Conservation (phyloP, 257 asterid genomes). For the Hygrophila difformis region DNA sequence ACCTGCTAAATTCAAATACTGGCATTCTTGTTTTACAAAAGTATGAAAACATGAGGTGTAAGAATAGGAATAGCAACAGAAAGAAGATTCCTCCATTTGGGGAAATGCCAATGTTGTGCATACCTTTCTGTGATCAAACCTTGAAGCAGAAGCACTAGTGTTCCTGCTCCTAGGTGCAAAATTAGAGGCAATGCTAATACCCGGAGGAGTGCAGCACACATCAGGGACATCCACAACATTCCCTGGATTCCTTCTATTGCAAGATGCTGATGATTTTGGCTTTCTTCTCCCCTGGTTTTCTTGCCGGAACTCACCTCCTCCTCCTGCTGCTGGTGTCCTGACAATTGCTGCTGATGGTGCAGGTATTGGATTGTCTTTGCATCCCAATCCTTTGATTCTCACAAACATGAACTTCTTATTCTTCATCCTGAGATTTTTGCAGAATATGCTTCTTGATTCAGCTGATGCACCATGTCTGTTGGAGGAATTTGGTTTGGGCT, state of each 20-base stretch:
- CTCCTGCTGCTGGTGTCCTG: constrained; percentile 26
- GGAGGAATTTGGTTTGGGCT: background rate
- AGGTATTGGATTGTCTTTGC: constrained; percentile 25
- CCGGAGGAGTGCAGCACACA: constrained; percentile 60
- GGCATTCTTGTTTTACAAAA: too few species aligned
- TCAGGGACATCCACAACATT: constrained; percentile 35
- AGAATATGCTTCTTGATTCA: constrained; percentile 18
- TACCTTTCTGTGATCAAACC: constrained; percentile 32
- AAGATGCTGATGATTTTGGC: too few species aligned
- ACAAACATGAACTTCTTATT: constrained; percentile 15
- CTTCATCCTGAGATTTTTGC: constrained; percentile 23
- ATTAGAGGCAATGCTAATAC: constrained; percentile 47
- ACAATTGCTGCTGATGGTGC: constrained; percentile 20
- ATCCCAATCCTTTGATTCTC: constrained; percentile 39
- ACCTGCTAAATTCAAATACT: too few species aligned
- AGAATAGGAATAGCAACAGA: background rate
- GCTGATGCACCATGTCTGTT: constrained; percentile 2
- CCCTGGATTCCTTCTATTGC: constrained; percentile 18
- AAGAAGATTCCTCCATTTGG: background rate
- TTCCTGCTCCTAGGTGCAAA: constrained; percentile 31
- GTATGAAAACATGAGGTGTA: background rate
- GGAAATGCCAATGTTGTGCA: background rate
- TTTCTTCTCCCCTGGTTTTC: constrained; percentile 20
- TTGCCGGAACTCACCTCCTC: constrained; percentile 16
- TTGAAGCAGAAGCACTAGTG: constrained; percentile 19